These are phyloP conservation scores for Sporothrix pallida DNA, from an alignment of 2,329 filamentous ascomycete genomes.

Conservation along the genomic window DNA sequence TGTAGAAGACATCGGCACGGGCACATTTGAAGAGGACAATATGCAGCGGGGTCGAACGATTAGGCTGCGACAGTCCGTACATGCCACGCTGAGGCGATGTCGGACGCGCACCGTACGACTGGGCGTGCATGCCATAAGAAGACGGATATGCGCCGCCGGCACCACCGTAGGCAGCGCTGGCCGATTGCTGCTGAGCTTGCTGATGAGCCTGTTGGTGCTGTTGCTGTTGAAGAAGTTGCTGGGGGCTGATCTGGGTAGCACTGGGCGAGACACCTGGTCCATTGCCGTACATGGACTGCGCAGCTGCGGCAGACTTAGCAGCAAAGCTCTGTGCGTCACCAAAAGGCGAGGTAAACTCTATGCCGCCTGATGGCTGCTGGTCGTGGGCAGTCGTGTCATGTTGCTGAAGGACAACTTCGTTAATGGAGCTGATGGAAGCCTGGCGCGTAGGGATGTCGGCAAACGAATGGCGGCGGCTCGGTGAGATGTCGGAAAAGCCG, in stretches of 20 bases:
- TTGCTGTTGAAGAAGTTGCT: slow-evolving; percentile 29
- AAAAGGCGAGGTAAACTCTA: slow-evolving; percentile 52
- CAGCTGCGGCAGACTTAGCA: slow-evolving; percentile 42
- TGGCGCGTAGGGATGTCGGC: slow-evolving; percentile 70
- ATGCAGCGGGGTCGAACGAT: slow-evolving; percentile 74
- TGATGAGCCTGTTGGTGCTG: slow-evolving; percentile 28
- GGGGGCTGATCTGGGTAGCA: slow-evolving; percentile 24
- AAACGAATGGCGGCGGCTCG: slow-evolving; percentile 81
- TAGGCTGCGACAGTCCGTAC: slow-evolving; percentile 65
- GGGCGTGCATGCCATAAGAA: slow-evolving; percentile 54
- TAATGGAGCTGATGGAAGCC: slow-evolving; percentile 66
- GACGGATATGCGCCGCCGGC: slow-evolving; percentile 51
- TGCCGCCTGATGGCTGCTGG: slow-evolving; percentile 47
- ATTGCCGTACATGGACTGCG: slow-evolving; percentile 32
- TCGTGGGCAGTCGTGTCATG: slow-evolving; percentile 57
- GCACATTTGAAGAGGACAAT: slow-evolving; percentile 97
- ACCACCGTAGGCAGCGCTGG: slow-evolving; percentile 23
- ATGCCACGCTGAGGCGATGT: slow-evolving; percentile 67
- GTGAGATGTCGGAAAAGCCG: slow-evolving; percentile 69
- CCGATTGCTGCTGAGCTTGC: slow-evolving; percentile 38
- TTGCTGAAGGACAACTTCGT: slow-evolving; percentile 55
- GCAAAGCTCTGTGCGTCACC: slow-evolving; percentile 46
- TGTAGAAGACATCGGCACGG: slow-evolving; percentile 93
- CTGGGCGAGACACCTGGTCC: slow-evolving; percentile 33
- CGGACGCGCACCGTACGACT: slow-evolving; percentile 56